Base-by-base conservation (phyloP, 352 stramenopile genomes). In the Pythium vanterpoolii region DNA sequence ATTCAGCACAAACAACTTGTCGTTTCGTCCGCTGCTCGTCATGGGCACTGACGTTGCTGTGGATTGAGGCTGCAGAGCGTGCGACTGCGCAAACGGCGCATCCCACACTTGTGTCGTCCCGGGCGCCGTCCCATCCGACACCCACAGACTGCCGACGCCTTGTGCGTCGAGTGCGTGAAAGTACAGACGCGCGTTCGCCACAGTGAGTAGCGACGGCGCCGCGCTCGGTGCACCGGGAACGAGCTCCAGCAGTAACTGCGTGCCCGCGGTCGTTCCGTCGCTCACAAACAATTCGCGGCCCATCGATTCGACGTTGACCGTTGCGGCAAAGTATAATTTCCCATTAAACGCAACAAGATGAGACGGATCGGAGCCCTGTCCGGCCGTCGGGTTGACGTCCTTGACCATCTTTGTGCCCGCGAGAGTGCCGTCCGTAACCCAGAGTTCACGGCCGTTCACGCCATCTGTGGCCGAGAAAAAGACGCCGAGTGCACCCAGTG, bases 381-480 rank as follows among this genome's bases (percentile, higher is more conserved):
- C 56, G 9, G 40, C 11, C 38, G 70, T 66, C 0, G 62, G n/a
- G 27, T 68, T 66, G 11, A 95, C 48, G 59, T 90, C 79, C 26
- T 59, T 53, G 13, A 96, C 66, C 34, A 90, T 53, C n/a, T 56
- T 57, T 2, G 74, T 85, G 19, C 74, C 79, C 31, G 33, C 24
- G 8, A 19, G 10, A 0, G 71, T 73, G 19, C 78, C 80, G 52
- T 85, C 75, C 7, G 62, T 84, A 23, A 71, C 30, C 83, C 84
- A 96, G 14, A 96, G 71, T 60, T 95, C 86, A 7, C 69, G 62
- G 8, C 87, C 86, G 40, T 79, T 66, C 13, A 73, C 55, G 40
- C 86, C 77, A 65, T 96, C 84, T 16, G 73, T 70, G 1, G 87
- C 87, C 1, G 68, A 56, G 57, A 96, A 95, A 51, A 86, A 89